Evolutionary conservation across 1,284 basidiomycete species (phyloP).

Genomic region (Fomitopsis betulina): DNA sequence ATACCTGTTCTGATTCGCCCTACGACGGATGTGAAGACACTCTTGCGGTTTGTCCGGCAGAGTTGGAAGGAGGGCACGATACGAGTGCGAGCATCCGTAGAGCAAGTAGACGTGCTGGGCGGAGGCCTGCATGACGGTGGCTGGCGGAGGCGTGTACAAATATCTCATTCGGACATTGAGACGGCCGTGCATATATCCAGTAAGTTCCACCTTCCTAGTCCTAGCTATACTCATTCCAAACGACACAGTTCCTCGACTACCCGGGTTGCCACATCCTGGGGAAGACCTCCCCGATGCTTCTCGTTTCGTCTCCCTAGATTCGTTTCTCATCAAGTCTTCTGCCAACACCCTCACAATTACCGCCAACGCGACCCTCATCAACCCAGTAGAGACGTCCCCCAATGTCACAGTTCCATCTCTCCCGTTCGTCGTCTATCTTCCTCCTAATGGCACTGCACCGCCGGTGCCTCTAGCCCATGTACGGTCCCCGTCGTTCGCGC

Average conservation of each 20-base stretch:
- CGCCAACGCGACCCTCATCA: constrained; percentile 54
- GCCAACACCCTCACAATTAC: constrained; percentile 38
- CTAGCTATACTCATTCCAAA: constrained; percentile 6
- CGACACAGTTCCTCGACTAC: constrained; percentile 53
- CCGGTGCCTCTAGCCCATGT: constrained; percentile 49
- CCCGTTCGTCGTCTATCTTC: constrained; percentile 58
- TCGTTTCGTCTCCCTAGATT: constrained; percentile 53
- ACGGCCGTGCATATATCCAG: constrained; percentile 45
- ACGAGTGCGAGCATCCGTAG: constrained; percentile 38
- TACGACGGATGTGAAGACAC: constrained; percentile 43
- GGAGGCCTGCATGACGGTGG: constrained; percentile 38
- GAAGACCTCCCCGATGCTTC: constrained; percentile 48
- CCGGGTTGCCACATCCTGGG: constrained; percentile 62
- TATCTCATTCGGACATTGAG: constrained; percentile 40
- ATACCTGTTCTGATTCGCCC: constrained; percentile 49
- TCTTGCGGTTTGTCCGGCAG: constrained; percentile 49
- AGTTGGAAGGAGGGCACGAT: constrained; percentile 54
- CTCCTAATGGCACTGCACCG: constrained; percentile 22
- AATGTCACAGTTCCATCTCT: constrained; percentile 47
- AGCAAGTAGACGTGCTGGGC: constrained; percentile 43
- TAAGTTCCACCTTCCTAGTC: constrained; percentile 29
- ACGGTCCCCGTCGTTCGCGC: constrained; percentile 45
- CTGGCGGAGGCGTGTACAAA: constrained; percentile 47
- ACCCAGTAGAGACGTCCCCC: constrained; percentile 45
- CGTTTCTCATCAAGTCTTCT: constrained; percentile 51